Base-by-base conservation (phyloP, 2,329 filamentous ascomycete species). In the Penicillium hesseltinei region DNA sequence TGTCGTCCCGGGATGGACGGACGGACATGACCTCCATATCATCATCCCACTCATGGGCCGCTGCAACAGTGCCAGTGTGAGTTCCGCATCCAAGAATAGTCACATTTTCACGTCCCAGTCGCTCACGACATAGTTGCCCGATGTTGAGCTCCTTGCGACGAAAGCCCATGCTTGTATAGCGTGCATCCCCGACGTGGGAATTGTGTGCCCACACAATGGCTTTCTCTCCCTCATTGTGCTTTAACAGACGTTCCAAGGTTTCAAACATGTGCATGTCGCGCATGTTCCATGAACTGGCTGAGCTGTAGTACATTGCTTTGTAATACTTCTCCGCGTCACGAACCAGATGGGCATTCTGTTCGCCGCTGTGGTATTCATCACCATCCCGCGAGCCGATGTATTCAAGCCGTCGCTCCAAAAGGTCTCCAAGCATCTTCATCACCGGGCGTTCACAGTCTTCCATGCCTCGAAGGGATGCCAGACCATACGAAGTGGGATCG, bases 171-270 rank as follows among this genome's bases (percentile, higher is more conserved):
- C 75, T 77, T 6, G 80, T 82, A 35, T 74, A 77, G 17, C 81
- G 73, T n/a, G 81, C 81, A 61, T 83, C 81, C n/a, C 80, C 81
- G 11, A 81, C 67, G 49, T 83, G 81, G 49, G 76, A 80, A 57
- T 82, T 82, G 61, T 82, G 81, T 27, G 81, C 81, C 81, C 81
- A 84, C 11, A 83, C 77, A 5, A 83, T 74, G 0, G 78, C 80
- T 57, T 81, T 82, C 11, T 65, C 51, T 25, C 69, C 69, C 2
- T 71, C 70, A 35, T 76, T 75, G 53, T 75, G 71, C 53, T 77
- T 71, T 21, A 82, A 66, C 1, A 82, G 62, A 2, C 80, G 76
- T 0, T 67, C 58, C 27, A 83, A 70, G 0, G 78, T 81, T 19
- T 78, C 71, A 58, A 81, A 81, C 80, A 83, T 82, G 62, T 83